Evolutionary conservation across 106 monocot species (phyloP).

Genomic region (Dioscorea alata): DNA sequence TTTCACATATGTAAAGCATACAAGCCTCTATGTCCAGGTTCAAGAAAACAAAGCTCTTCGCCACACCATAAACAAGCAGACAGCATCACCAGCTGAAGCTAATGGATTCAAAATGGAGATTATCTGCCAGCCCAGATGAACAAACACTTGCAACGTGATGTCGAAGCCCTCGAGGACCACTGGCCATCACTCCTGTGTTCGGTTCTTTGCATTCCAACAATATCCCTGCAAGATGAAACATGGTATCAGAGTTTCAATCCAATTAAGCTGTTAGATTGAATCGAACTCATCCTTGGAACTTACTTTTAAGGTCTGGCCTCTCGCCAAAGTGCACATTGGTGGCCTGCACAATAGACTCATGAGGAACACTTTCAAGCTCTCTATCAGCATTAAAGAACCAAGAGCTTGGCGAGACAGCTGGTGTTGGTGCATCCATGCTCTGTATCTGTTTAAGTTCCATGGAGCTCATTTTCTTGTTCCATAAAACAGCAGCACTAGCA

Average conservation of each 20-base stretch:
- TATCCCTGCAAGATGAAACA: not conserved
- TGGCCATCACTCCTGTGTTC: no score
- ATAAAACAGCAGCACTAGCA: conserved; percentile 26
- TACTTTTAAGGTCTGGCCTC: conserved; percentile 62
- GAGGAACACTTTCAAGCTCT: conserved; percentile 57
- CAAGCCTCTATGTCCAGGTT: no score
- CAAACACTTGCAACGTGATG: no score
- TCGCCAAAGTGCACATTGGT: conserved; percentile 43
- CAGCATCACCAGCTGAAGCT: conserved; percentile 76
- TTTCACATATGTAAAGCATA: no score
- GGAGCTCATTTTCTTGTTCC: conserved; percentile 26
- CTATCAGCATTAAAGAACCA: conserved; percentile 19
- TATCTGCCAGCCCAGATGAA: conserved; percentile 3
- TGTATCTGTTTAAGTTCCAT: conserved; percentile 23
- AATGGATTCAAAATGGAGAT: conserved; percentile 64
- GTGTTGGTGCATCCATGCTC: conserved; percentile 10
- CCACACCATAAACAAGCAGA: not conserved
- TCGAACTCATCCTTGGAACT: not conserved
- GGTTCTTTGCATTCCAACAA: not conserved
- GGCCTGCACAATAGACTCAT: conserved; percentile 27
- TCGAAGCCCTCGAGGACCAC: no score
- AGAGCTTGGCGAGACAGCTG: conserved; percentile 26
- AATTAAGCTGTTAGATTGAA: no score
- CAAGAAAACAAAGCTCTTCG: no score
- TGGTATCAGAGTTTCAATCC: no score